Percentiles rank a stretch among this genome's conserved stretches.
Conservation (phyloP, 2,329 filamentous ascomycete genomes). For the Phoma sp. region DNA sequence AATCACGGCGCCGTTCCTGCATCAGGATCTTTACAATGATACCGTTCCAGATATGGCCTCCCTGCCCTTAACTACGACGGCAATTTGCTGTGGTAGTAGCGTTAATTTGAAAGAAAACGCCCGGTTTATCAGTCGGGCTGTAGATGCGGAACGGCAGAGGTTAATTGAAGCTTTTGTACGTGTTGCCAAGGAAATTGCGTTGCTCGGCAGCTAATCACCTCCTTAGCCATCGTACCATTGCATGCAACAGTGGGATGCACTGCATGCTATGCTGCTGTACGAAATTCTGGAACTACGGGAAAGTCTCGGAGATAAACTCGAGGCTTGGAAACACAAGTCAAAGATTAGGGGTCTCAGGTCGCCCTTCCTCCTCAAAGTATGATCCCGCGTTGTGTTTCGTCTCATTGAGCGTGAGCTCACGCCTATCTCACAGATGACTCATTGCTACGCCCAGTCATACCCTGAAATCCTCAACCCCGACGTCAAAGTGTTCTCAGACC, state of each 20-base stretch:
- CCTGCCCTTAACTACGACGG: neutral
- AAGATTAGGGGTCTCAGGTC: neutral
- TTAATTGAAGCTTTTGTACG: neutral
- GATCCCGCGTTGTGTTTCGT: neutral
- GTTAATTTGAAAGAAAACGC: neutral
- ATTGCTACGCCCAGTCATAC: neutral
- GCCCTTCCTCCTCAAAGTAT: neutral
- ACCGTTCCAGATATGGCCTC: neutral
- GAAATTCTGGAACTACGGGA: neutral
- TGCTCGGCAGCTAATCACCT: too few relatives aligned
- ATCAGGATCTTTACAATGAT: neutral
- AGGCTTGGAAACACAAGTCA: neutral
- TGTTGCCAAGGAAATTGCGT: too few relatives aligned
- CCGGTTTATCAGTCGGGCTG: neutral
- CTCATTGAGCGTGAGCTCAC: too few relatives aligned
- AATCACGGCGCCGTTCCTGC: neutral
- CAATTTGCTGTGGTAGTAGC: neutral
- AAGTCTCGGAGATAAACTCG: neutral
- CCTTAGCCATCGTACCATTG: neutral
- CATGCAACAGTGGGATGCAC: slow-evolving; percentile 1
- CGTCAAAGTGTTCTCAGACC: neutral
- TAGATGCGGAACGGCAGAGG: neutral
- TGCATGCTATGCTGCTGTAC: neutral
- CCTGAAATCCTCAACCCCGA: neutral
- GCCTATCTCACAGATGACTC: too few relatives aligned